Base-by-base conservation (phyloP, 2,329 filamentous ascomycete genomes). In the Penicillium sp. region DNA sequence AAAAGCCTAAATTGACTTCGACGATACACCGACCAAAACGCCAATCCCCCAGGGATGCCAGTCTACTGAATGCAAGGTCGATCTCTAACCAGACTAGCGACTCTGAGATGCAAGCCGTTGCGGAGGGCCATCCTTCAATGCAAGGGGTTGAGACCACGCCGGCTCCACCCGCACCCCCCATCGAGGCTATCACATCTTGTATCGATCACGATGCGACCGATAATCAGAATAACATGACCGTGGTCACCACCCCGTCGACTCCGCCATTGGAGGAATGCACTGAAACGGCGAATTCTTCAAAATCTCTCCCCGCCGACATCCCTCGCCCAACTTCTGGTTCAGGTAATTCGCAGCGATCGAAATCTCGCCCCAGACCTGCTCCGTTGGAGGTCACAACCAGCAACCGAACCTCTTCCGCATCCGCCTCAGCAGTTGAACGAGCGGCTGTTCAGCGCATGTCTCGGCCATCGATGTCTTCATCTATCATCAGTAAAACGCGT, bases 401-500 rank as follows among this genome's bases (percentile, higher is more conserved):
- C 48, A 69, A 65, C 48, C 66, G 53, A 60, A 68, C 47, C 61
- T 65, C 52, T 60, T 65, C 63, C 38, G 49, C 33, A 56, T 42
- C 62, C 47, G 49, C 35, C 53, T 66, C 63, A 45, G 49, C 27
- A 54, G 66, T 63, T 23, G 75, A 78, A 53, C 74, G 76, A 39
- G 75, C 75, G 25, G 73, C 70, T 33, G 76, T 79, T 48, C 76
- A 78, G 58, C 73, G 77, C 41, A 64, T 78, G 55, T 61, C 65
- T 35, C 70, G 72, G n/a, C 66, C 72, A 9, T 64, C 71, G 23
- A 61, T 64, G 55, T 58, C 65, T 44, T 70, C 71, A 21, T 59
- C 68, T 9, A 62, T 57, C 38, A 58, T 63, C 19, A 49, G 64
- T 19, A 72, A 69, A 49, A 61, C 74, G 31, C 72, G 71, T 54